These are phyloP conservation scores for Pythium oligandrum DNA, from an alignment of 352 stramenopile species.

Conservation along the genomic window DNA sequence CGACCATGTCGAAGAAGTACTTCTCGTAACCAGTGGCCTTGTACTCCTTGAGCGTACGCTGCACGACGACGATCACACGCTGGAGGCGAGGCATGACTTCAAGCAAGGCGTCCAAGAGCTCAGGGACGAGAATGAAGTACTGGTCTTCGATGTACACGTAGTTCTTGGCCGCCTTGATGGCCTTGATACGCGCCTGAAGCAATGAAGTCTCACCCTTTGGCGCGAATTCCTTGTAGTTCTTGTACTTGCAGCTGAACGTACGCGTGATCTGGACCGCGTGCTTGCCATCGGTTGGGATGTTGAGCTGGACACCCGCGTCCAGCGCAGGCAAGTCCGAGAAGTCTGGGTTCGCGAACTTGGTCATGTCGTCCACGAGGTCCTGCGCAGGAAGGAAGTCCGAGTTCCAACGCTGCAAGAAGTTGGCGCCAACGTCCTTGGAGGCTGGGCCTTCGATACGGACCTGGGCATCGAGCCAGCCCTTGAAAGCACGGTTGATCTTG, in stretches of 20 bases:
- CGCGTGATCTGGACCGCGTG: slow-evolving; percentile 47
- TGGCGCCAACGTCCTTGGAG: slow-evolving; percentile 34
- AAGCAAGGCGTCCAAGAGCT: slow-evolving; percentile 40
- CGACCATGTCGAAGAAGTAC: slow-evolving; percentile 13
- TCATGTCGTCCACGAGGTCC: slow-evolving; percentile 22
- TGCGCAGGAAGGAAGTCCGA: slow-evolving; percentile 22
- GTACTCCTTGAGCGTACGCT: slow-evolving; percentile 17
- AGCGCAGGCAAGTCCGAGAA: not conserved
- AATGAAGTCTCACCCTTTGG: slow-evolving; percentile 44
- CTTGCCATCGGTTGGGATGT: slow-evolving; percentile 1
- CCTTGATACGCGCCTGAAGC: slow-evolving; percentile 43
- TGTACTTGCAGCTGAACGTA: slow-evolving; percentile 52
- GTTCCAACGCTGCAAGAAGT: slow-evolving; percentile 55
- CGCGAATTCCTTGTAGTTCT: slow-evolving; percentile 48
- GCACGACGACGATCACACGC: slow-evolving; percentile 39
- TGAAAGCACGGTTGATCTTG: slow-evolving; percentile 20
- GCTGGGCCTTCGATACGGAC: slow-evolving; percentile 37
- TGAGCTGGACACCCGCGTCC: not conserved
- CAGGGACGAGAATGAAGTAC: slow-evolving; percentile 37
- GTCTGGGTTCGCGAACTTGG: slow-evolving; percentile 35
- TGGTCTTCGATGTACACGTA: slow-evolving; percentile 69
- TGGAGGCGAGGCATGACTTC: slow-evolving; percentile 44
- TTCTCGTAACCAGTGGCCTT: slow-evolving; percentile 34
- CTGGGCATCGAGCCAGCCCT: slow-evolving; percentile 47
- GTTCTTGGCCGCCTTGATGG: slow-evolving; percentile 47